Evolutionary conservation across 164 flowering plant species (phyloP).

Genomic region (Akebia trifoliata): DNA sequence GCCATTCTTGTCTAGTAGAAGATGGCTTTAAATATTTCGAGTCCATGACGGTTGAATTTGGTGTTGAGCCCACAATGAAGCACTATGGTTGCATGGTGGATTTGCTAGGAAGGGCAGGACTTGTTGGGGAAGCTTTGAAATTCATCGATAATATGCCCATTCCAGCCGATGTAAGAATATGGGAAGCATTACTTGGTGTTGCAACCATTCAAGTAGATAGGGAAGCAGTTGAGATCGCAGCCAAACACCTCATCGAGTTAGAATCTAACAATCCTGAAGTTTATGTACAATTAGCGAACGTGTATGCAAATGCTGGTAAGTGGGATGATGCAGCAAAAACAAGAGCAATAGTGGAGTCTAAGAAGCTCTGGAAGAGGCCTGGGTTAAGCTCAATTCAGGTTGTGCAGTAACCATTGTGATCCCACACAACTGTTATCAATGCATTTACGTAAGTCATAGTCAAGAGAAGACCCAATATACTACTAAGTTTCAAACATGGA

Average conservation of each 20-base stretch:
- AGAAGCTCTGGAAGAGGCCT: constrained; percentile 5
- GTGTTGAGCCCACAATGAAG: constrained; percentile 15
- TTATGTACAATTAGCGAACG: constrained; percentile 11
- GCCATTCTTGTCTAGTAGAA: constrained; percentile 13
- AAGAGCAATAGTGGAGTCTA: constrained; percentile 4
- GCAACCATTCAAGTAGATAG: constrained; percentile 15
- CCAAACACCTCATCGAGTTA: constrained; percentile 3
- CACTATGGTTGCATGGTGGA: constrained; percentile 20
- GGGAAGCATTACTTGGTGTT: constrained; percentile 21
- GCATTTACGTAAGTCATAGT: too few relatives aligned
- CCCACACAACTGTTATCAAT: too few relatives aligned
- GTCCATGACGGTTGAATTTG: too few relatives aligned
- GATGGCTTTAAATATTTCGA: constrained; percentile 15
- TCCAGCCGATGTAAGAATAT: constrained; percentile 10
- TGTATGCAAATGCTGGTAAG: constrained; percentile 12
- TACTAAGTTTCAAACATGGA: too few relatives aligned
- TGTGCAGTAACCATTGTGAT: constrained; percentile 1
- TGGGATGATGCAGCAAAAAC: constrained; percentile 14
- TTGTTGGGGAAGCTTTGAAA: constrained; percentile 10
- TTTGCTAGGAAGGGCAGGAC: constrained; percentile 22
- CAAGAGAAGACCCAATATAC: too few relatives aligned
- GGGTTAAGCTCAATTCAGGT: constrained; percentile 14
- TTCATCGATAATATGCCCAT: constrained; percentile 16
- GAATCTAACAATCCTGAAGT: constrained; percentile 12
- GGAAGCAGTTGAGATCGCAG: constrained; percentile 7